Conservation (phyloP, 202 grass and related monocot species). For the Eragrostis tef region DNA sequence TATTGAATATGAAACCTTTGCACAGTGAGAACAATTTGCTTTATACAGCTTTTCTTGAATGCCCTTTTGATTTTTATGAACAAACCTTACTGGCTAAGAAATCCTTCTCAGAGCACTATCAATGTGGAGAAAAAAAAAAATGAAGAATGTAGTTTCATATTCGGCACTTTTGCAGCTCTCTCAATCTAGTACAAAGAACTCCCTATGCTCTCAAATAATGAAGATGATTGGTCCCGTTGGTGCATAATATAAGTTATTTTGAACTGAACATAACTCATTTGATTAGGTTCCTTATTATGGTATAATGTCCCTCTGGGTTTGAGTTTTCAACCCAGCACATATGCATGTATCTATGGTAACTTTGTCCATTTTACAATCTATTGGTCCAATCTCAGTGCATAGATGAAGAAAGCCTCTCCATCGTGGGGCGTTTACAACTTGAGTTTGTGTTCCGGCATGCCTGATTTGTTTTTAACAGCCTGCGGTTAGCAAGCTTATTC, state of each 20-base stretch:
- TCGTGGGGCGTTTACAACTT: neutral
- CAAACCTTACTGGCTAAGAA: constrained; percentile 46
- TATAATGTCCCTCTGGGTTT: no score
- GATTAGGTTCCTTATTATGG: no score
- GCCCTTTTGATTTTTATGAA: neutral
- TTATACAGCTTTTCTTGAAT: neutral
- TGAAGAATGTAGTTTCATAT: neutral
- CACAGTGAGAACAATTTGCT: neutral
- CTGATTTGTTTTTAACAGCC: neutral
- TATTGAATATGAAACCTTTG: neutral
- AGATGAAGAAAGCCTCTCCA: constrained; percentile 55
- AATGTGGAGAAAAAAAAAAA: neutral
- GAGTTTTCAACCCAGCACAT: no score
- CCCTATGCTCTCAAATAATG: neutral
- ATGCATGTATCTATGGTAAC: no score
- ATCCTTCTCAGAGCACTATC: neutral
- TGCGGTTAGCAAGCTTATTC: neutral
- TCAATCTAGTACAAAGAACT: neutral
- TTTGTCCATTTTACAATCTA: no score
- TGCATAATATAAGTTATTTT: neutral
- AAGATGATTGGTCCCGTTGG: neutral
- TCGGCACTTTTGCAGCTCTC: neutral
- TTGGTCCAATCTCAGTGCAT: constrained; percentile 84
- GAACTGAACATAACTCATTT: neutral
- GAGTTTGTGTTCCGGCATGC: no score